Evolutionary conservation across 495 filamentous ascomycete species (phyloP).

Genomic region (Penicillium manginii): DNA sequence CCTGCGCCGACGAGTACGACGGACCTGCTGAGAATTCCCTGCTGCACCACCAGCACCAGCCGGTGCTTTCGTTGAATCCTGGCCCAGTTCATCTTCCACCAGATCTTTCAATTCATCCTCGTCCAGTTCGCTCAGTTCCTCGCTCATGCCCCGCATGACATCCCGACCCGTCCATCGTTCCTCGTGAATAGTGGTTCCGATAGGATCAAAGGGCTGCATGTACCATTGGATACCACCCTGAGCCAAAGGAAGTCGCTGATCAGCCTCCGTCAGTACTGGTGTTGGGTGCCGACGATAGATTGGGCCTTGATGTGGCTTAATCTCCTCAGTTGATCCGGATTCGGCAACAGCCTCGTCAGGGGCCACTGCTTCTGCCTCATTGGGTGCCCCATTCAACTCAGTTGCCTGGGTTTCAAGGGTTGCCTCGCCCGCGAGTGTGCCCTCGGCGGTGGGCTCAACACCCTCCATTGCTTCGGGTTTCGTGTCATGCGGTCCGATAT

Average conservation of each 20-base stretch:
- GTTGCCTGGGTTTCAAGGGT: neutral
- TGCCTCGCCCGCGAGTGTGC: neutral
- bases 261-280: slow-evolving; percentile 38
- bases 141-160: slow-evolving; percentile 75
- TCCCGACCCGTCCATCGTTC: slow-evolving; percentile 80
- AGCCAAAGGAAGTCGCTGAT: slow-evolving; percentile 59
- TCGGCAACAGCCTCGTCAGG: slow-evolving; percentile 17
- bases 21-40: slow-evolving; percentile 29
- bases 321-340: neutral
- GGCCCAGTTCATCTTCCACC: slow-evolving; percentile 50
- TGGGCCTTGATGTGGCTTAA: slow-evolving; percentile 13
- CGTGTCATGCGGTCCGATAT: slow-evolving; percentile 15
- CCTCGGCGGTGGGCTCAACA: slow-evolving; percentile 16
- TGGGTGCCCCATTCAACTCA: neutral
- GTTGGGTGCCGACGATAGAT: slow-evolving; percentile 30
- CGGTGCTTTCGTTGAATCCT: slow-evolving; percentile 12
- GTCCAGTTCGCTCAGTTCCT: slow-evolving; percentile 85
- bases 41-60: slow-evolving; percentile 11
- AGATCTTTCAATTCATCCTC: slow-evolving; percentile 79
- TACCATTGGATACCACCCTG: slow-evolving; percentile 89
- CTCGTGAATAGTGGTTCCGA: slow-evolving; percentile 75
- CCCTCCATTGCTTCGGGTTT: slow-evolving; percentile 25
- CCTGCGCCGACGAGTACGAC: slow-evolving; percentile 47
- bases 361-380: neutral
- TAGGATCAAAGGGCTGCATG: slow-evolving; percentile 76